phyloP scores from a whole-genome alignment of 2,329 filamentous ascomycete species.

The Fusarium gaditjirri region DNA sequence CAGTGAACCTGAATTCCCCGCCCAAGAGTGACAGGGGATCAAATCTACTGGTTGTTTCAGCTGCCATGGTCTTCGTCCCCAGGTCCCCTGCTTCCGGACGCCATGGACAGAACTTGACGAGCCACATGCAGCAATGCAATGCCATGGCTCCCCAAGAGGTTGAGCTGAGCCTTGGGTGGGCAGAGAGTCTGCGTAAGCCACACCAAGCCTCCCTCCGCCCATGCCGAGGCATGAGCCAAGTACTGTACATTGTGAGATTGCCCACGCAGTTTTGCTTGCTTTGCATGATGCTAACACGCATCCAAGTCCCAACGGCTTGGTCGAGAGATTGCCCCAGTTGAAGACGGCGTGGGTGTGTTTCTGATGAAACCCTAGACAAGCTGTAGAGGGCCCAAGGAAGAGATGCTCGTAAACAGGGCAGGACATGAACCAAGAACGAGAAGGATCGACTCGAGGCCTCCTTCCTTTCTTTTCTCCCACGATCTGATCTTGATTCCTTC shows the following conservation, averaged over 20 bases:
- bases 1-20: conserved; percentile 18
- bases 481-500: conserved; percentile 11
- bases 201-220: conserved; percentile 25
- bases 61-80: conserved; percentile 18
- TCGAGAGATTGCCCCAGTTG: conserved; percentile 20
- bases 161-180: not conserved
- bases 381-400: not conserved
- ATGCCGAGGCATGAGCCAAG: conserved; percentile 26
- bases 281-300: conserved; percentile 9
- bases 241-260: conserved; percentile 23
- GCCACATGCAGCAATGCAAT: conserved; percentile 43
- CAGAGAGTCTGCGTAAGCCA: conserved; percentile 23
- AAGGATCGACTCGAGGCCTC: conserved; percentile 31
- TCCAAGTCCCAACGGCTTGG: conserved; percentile 31
- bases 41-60: conserved; percentile 42
- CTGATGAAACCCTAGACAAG: conserved; percentile 29
- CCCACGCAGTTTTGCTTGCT: conserved; percentile 14
- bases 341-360: conserved; percentile 20
- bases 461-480: conserved; percentile 10
- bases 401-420: conserved; percentile 12
- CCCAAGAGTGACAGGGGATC: conserved; percentile 22
- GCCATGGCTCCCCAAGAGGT: conserved; percentile 10
- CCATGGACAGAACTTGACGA: conserved; percentile 23
- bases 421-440: conserved; percentile 17
- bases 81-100: conserved; percentile 35